phyloP scores from a whole-genome alignment of 1,284 basidiomycete species.

The Tilletia caries region DNA sequence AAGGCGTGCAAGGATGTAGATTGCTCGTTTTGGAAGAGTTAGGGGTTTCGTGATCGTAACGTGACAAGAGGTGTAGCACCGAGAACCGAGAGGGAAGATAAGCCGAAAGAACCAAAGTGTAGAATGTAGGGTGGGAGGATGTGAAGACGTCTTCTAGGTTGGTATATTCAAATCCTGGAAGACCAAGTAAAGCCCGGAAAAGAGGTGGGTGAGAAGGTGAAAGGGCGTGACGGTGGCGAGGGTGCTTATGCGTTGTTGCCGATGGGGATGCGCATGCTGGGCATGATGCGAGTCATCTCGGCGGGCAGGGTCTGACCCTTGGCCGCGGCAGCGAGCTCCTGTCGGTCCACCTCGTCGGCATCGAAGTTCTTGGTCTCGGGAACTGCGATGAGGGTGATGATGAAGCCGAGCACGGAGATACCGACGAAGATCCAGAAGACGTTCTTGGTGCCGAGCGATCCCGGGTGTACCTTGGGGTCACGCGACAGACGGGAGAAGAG shows the following conservation, averaged over 20 bases:
- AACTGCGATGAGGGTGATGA: constrained; percentile 37
- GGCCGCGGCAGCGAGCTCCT: constrained; percentile 30
- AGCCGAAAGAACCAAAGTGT: neutral
- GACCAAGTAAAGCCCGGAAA: constrained; percentile 5
- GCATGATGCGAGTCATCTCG: neutral
- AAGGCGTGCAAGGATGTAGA: too few relatives aligned
- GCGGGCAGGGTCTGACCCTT: constrained; percentile 8
- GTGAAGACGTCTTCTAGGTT: neutral
- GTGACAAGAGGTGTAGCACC: neutral
- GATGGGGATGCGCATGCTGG: neutral
- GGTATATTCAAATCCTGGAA: constrained; percentile 1
- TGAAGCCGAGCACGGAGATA: constrained; percentile 37
- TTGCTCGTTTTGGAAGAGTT: neutral
- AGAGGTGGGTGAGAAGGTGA: neutral
- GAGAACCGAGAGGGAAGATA: neutral
- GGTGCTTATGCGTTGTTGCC: neutral
- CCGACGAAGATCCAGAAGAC: constrained; percentile 51
- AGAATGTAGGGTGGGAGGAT: neutral
- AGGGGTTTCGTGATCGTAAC: constrained; percentile 1
- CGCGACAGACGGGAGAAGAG: constrained; percentile 21
- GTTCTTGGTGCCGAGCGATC: constrained; percentile 27
- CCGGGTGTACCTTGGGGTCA: neutral
- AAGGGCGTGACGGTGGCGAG: neutral
- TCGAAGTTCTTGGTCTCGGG: constrained; percentile 48
- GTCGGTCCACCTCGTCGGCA: constrained; percentile 46